phyloP scores from a whole-genome alignment of 2,329 filamentous ascomycete species.

The Aspergillus versicolor region DNA sequence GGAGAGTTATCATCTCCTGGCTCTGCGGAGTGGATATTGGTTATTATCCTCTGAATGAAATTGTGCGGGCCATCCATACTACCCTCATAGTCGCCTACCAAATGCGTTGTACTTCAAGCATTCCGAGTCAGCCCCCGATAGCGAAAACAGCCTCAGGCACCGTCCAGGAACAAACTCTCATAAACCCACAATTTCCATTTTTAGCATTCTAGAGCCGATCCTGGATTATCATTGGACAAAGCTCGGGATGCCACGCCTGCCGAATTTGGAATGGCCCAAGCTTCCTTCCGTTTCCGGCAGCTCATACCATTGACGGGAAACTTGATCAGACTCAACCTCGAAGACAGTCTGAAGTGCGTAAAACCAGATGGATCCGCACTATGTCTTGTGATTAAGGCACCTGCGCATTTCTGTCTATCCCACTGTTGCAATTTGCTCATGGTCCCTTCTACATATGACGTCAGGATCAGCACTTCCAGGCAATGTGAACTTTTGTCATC shows the following conservation, averaged over 20 bases:
- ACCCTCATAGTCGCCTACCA: neutral
- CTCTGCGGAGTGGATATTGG: neutral
- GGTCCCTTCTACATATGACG: neutral
- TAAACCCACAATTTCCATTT: neutral
- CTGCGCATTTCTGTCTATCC: neutral
- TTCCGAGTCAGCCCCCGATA: neutral
- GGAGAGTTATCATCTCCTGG: neutral
- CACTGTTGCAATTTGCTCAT: neutral
- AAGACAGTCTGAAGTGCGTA: too few species aligned
- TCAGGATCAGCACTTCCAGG: neutral
- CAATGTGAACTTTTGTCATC: neutral
- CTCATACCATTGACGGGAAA: too few species aligned
- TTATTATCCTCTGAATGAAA: neutral
- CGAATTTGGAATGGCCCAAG: neutral
- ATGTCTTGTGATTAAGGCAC: neutral
- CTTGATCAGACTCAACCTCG: too few species aligned
- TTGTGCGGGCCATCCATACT: neutral
- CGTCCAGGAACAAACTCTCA: neutral
- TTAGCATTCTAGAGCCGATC: neutral
- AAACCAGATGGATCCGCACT: too few species aligned
- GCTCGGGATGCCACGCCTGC: neutral
- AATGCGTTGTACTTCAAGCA: conserved; percentile 1
- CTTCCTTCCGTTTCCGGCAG: conserved; percentile 2
- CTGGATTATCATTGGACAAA: neutral
- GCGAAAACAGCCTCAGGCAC: conserved; percentile 1